These are phyloP conservation scores for Pestalotiopsis fici DNA, from an alignment of 2,329 filamentous ascomycete genomes.

Conservation along the genomic window DNA sequence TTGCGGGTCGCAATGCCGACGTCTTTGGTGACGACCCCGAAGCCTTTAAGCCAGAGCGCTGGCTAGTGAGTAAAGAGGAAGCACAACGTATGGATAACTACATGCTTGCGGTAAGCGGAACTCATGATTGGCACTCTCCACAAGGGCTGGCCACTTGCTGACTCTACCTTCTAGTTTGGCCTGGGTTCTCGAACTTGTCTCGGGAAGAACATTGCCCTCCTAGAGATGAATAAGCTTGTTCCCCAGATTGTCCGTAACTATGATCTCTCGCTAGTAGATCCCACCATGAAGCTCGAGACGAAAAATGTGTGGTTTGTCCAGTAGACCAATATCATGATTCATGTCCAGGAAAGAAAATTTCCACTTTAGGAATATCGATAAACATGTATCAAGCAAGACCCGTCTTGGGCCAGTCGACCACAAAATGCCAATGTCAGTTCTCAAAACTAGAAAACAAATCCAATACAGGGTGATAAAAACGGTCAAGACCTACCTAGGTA, in stretches of 20 bases:
- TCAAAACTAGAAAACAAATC: too few relatives aligned
- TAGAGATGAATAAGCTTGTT: conserved; percentile 38
- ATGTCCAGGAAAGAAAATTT: not conserved
- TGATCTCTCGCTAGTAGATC: conserved; percentile 14
- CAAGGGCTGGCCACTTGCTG: not conserved
- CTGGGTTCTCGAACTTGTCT: conserved; percentile 35
- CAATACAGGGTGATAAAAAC: too few relatives aligned
- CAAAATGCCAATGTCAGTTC: too few relatives aligned
- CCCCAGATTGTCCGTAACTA: conserved; percentile 24
- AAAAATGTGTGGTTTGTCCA: not conserved
- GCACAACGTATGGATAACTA: conserved; percentile 23
- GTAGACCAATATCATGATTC: not conserved
- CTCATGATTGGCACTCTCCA: not conserved
- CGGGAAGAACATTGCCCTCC: conserved; percentile 35
- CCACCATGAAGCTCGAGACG: not conserved
- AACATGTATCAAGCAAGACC: too few relatives aligned
- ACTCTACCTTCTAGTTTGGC: conserved; percentile 27
- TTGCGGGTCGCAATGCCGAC: conserved; percentile 29
- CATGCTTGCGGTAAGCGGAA: conserved; percentile 32
- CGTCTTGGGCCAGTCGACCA: too few relatives aligned
- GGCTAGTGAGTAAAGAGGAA: conserved; percentile 29
- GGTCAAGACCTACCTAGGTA: too few relatives aligned
- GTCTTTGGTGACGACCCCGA: conserved; percentile 33
- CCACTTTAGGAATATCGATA: not conserved
- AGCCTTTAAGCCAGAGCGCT: conserved; percentile 40